Evolutionary conservation across 768 basidiomycete species (phyloP), one percentile per base, ranked within the genome.

Genomic region (Tulasnella sp.): DNA sequence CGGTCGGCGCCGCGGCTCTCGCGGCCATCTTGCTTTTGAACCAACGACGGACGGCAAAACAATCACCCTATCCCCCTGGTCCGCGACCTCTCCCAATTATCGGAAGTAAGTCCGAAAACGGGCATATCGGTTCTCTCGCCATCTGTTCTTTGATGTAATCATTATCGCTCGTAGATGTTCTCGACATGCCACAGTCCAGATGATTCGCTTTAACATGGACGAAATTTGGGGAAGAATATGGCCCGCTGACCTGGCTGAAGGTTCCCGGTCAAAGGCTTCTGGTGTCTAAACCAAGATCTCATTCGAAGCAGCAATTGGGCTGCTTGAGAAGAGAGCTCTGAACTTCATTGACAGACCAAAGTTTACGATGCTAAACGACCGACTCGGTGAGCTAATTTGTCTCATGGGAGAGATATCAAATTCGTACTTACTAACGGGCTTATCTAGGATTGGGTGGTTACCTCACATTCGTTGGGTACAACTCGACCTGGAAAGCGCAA

Each of bases 181-280:
- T 44, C 88, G 62, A 70, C 29, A 52, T 70, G 29, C 69, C 69
- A 0, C 42, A 19, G 4, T 52, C 42, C n/a, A 14, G 11, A n/a
- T 34, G n/a, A n/a, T n/a, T 22, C 19, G 44, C 32, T 11, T 19
- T 70, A 19, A 35, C 29, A 7, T 72, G 63, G 37, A 72, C 71
- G 0, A 62, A 64, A 42, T 72, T 59, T 59, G 63, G 63, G 17
- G 16, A 65, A 36, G 64, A 36, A n/a, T 72, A 72, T 29, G 71
- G 71, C 11, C 36, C 62, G 3, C 29, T 74, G 22, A 63, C 67
- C 5, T 62, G 40, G 19, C 19, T 75, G n/a, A 37, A 12, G 22
- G 63, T 75, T 29, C 22, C 62, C 8, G 67, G 75, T 26, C 68
- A 68, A 14, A 37, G 47, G 12, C 40, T 69, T 3, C 19, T 75